Evolutionary conservation across 2,329 filamentous ascomycete species (phyloP).

Genomic region (Fusarium lyarnte): DNA sequence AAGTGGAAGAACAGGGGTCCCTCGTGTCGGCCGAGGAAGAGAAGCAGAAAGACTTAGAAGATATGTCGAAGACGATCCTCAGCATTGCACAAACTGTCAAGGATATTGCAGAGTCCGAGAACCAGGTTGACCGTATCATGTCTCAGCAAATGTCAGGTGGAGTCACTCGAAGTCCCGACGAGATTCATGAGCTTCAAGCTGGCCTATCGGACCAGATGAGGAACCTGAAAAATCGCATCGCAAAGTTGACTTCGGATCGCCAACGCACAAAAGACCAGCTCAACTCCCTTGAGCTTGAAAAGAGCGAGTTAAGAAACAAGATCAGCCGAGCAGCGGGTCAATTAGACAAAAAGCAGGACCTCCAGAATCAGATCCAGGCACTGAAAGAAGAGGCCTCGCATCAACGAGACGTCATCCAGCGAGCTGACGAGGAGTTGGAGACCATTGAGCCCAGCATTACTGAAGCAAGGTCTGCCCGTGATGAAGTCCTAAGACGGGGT

Average conservation of each 20-base stretch:
- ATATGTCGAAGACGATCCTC: slow-evolving; percentile 77
- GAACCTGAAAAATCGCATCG: slow-evolving; percentile 68
- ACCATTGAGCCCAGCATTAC: slow-evolving; percentile 78
- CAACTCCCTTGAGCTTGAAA: slow-evolving; percentile 77
- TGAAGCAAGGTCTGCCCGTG: slow-evolving; percentile 78
- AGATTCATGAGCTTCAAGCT: slow-evolving; percentile 82
- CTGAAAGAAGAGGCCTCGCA: slow-evolving; percentile 73
- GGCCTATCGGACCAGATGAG: slow-evolving; percentile 73
- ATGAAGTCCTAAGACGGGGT: slow-evolving; percentile 78
- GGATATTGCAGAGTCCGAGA: slow-evolving; percentile 76
- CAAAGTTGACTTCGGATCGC: slow-evolving; percentile 73
- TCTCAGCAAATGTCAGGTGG: slow-evolving; percentile 78
- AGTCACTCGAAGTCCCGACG: slow-evolving; percentile 76
- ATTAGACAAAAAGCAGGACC: slow-evolving; percentile 80
- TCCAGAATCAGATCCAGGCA: slow-evolving; percentile 77
- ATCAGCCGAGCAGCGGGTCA: slow-evolving; percentile 76
- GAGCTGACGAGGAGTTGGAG: slow-evolving; percentile 77
- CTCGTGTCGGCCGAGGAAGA: slow-evolving; percentile 71
- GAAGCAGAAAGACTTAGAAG: slow-evolving; percentile 76
- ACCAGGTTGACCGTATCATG: slow-evolving; percentile 78
- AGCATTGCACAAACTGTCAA: slow-evolving; percentile 77
- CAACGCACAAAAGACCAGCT: slow-evolving; percentile 76
- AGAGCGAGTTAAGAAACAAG: slow-evolving; percentile 77
- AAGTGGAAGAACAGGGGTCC: slow-evolving; percentile 74
- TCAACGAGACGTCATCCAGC: slow-evolving; percentile 75